Evolutionary conservation across 1,284 basidiomycete genomes (phyloP), one percentile per base, ranked within the genome.

Genomic region (Tremellales sp.): DNA sequence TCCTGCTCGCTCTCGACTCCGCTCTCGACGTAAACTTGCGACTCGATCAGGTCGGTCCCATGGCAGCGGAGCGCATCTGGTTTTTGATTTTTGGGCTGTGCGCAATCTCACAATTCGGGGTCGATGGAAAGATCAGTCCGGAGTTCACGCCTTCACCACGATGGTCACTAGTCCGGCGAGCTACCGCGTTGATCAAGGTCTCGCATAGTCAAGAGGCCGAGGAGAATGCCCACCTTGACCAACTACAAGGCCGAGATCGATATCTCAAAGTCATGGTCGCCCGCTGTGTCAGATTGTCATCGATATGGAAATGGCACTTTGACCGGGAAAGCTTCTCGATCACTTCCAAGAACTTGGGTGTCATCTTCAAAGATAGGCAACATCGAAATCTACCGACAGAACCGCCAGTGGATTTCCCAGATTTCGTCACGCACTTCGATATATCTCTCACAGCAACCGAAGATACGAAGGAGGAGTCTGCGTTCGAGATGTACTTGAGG

Each of bases 301-400:
- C 79, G 16, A 75, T 77, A 21, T 97, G 89, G 88, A 65, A 76
- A 19, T 95, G 92, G 89, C 67, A 68, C 18, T 75, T 88, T 27
- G 78, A 82, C 32, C 79, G 81, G 1, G 78, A 79, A 4, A 62
- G 21, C 73, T 91, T 60, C 78, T 91, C 63, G 75, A 79, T 55
- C 73, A 81, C 54, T 76, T 84, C 50, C 48, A 79, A 79, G 38
- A 78, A 81, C 29, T 76, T 95, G 1, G 81, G 81, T 31, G 79
- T 82, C 33, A 80, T 93, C 19, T 92, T 97, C 72, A 82, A 84
- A 53, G 82, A 80, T 39, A 83, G 93, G 22, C 82, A 83, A 45
- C 87, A 91, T 50, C 78, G 81, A 13, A 87, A 90, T 65, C 76
- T 97, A 26, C 77, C 80, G 1, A 81, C 81, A 14, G 92, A 97